Base-by-base conservation (phyloP, 768 basidiomycete species). In the Lactarius vividus region DNA sequence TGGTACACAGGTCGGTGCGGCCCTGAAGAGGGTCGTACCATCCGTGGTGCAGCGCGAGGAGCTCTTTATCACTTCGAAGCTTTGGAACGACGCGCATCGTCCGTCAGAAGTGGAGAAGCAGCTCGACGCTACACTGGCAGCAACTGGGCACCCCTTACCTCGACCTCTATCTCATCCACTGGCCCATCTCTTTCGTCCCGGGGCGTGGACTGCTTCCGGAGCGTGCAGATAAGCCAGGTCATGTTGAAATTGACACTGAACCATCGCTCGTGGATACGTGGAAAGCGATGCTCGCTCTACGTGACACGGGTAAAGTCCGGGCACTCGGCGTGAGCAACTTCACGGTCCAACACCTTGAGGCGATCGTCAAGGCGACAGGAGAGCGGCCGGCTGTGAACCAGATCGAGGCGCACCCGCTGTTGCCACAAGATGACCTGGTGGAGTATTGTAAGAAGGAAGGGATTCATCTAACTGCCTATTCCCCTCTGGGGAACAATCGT, bases 251-350 rank as follows among this genome's bases (percentile, higher is more conserved):
- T 46, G 91, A 92, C 71, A 75, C 74, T 0, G 72, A 84, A 60
- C 83, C 84, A 1, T 81, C 82, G 16, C 77, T 93, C n/a, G 84
- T 85, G 35, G 90, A 92, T 15, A 94, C 92, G 42, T 93, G 92
- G 91, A 88, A 85, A 71, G 90, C 89, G 16, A 82, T 94, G 85
- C 81, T 91, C 69, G 80, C 80, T 46, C 83, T 94, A 13, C 84
- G 81, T 16, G 84, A 86, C 73, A 84, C 85, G 0, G 80, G 81
- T 66, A 94, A 94, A 82, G 89, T 86, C 73, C 82, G 79, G 73
- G 81, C 84, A 1, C 78, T 95, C 69, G 93, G 92, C 62, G 91
- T 96, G 6, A 91, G 88, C 71, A 95, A 95, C 83, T 92, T 92
- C 77, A 85, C 83, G 18, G 76, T 87, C 61, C 79, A 80, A 49